phyloP scores from a whole-genome alignment of 495 filamentous ascomycete species.

The Penicillium nucicola region DNA sequence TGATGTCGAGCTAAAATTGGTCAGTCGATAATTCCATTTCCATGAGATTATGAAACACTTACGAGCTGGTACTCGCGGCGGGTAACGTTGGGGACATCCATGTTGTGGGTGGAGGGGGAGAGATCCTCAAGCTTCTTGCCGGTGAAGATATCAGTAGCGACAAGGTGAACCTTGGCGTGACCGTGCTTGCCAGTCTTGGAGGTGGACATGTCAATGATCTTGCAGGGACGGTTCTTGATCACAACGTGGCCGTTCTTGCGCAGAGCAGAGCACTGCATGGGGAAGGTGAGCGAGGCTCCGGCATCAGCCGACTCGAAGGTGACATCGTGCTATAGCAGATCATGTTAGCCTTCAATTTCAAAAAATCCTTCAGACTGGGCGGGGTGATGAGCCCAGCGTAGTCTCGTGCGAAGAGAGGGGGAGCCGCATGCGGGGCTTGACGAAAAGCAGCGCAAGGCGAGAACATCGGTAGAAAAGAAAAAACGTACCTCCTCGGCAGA shows the following conservation, averaged over 20 bases:
- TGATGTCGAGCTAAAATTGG: constrained; percentile 67
- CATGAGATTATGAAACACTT: constrained; percentile 35
- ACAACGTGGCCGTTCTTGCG: constrained; percentile 98
- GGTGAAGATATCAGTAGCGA: constrained; percentile 98
- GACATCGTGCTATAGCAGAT: constrained; percentile 67
- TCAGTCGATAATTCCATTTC: neutral
- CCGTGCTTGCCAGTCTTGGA: constrained; percentile 99
- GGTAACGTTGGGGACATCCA: constrained; percentile 93
- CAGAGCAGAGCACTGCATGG: constrained; percentile 99
- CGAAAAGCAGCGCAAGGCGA: constrained; percentile 10
- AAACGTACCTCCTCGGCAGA: constrained; percentile 39
- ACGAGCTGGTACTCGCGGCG: constrained; percentile 93
- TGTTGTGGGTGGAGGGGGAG: constrained; percentile 99
- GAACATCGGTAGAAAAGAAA: constrained; percentile 6
- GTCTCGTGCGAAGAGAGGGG: constrained; percentile 23
- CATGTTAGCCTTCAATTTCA: constrained; percentile 5
- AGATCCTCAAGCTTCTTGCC: constrained; percentile 99
- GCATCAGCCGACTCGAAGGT: constrained; percentile 91
- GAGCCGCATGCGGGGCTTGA: constrained; percentile 36
- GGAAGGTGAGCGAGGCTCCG: constrained; percentile 88
- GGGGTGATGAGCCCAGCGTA: constrained; percentile 3
- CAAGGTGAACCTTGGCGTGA: constrained; percentile 98
- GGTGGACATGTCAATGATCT: constrained; percentile 99
- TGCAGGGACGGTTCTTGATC: constrained; percentile 98
- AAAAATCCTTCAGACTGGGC: neutral